A percentile compares a stretch with the other conserved stretches of the same genome.
phyloP scores from a whole-genome alignment of 495 filamentous ascomycete species.

The Thozetella sp. region DNA sequence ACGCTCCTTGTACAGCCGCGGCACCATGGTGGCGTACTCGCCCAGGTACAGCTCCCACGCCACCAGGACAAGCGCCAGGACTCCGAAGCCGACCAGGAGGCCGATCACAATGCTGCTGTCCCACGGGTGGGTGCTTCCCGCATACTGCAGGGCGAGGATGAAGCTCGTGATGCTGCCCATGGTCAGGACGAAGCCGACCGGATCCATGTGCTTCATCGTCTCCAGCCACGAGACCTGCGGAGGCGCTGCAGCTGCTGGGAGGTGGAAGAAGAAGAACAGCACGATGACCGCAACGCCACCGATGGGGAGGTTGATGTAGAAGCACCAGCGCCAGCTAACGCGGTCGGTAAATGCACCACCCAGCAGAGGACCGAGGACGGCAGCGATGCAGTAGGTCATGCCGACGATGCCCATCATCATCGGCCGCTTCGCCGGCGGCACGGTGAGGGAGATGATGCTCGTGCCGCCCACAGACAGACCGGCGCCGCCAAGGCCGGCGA shows the following conservation, averaged over 20 bases:
- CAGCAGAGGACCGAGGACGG: conserved; percentile 51
- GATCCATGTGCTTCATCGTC: conserved; percentile 28
- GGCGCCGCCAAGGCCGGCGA: conserved; percentile 46
- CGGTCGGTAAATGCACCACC: conserved; percentile 64
- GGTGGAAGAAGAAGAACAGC: conserved; percentile 47
- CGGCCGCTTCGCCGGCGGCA: conserved; percentile 39
- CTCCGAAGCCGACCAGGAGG: conserved; percentile 37
- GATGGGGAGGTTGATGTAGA: conserved; percentile 65
- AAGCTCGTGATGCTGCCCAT: conserved; percentile 41
- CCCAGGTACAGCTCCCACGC: conserved; percentile 26
- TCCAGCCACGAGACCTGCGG: conserved; percentile 33
- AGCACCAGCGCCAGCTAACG: conserved; percentile 70
- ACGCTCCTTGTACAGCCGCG: conserved; percentile 37
- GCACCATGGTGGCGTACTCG: conserved; percentile 33
- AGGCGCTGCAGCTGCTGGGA: conserved; percentile 36
- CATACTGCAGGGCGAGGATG: conserved; percentile 50
- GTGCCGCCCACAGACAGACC: conserved; percentile 48
- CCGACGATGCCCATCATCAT: conserved; percentile 36
- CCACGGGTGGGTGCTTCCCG: conserved; percentile 45
- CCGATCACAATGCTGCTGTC: conserved; percentile 42
- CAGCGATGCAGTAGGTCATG: conserved; percentile 26
- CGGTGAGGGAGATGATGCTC: conserved; percentile 44
- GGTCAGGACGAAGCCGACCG: conserved; percentile 37
- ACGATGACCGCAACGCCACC: conserved; percentile 53
- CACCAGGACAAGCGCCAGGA: conserved; percentile 25